Conservation (phyloP, 768 basidiomycete species). For the Coprinopsis strossmayeri region DNA sequence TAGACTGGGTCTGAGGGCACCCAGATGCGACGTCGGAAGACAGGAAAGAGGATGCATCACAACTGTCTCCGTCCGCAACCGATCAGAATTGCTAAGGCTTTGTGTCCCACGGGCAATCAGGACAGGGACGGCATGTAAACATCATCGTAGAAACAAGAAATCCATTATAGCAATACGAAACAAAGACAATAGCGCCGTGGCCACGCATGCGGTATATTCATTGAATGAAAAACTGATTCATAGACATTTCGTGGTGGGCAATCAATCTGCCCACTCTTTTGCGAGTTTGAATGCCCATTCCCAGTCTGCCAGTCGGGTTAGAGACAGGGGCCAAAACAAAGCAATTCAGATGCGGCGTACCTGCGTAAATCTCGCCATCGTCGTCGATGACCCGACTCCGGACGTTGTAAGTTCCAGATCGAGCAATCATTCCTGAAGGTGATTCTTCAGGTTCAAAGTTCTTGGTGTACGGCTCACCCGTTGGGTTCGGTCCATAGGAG, state of each 20-base stretch:
- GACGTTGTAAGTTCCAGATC: conserved; percentile 73
- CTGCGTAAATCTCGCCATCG: conserved; percentile 73
- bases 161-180: too few species aligned
- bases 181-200: too few species aligned
- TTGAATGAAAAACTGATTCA: too few species aligned
- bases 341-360: conserved; percentile 32
- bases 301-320: conserved; percentile 44
- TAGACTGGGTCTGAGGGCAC: too few species aligned
- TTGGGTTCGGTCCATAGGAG: conserved; percentile 75
- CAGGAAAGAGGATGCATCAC: neutral
- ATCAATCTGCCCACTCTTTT: conserved; percentile 80
- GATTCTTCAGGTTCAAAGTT: conserved; percentile 70
- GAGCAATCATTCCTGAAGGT: conserved; percentile 77
- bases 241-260: conserved; percentile 8
- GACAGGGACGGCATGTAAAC: too few species aligned
- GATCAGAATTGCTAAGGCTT: conserved; percentile 11
- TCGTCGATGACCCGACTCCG: conserved; percentile 84
- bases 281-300: conserved; percentile 88
- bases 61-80: neutral
- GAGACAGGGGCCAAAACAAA: neutral
- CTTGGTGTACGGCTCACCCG: conserved; percentile 61
- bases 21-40: neutral
- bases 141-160: too few species aligned
- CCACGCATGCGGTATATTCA: too few species aligned
- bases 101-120: neutral